phyloP scores from a whole-genome alignment of 257 asterid species.

The Plantago elongata region DNA sequence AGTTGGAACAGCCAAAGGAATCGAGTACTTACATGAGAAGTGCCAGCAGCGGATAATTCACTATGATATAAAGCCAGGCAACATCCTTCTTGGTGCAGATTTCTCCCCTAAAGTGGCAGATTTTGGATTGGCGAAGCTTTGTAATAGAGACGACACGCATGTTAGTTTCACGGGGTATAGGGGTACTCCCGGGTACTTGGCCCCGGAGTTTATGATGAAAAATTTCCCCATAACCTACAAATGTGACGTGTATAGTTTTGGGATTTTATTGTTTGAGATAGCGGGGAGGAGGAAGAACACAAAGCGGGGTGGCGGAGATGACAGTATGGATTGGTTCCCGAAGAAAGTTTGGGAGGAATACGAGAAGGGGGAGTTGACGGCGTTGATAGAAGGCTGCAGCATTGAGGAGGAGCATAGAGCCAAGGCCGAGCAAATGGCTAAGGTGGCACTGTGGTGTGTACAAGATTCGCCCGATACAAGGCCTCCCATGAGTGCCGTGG shows the following conservation, averaged over 20 bases:
- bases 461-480: constrained; percentile 23
- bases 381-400: constrained; percentile 17
- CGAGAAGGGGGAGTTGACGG: constrained; percentile 26
- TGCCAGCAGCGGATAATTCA: constrained; percentile 33
- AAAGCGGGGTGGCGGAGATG: constrained; percentile 5
- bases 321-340: constrained; percentile 37
- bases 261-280: constrained; percentile 34
- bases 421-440: constrained; percentile 19
- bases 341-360: constrained; percentile 32
- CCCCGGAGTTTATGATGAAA: constrained; percentile 34
- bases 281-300: constrained; percentile 35
- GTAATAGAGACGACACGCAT: constrained; percentile 31
- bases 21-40: constrained; percentile 34
- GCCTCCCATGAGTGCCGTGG: constrained; percentile 29
- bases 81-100: constrained; percentile 31
- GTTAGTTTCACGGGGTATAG: constrained; percentile 28
- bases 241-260: constrained; percentile 39
- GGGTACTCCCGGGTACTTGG: constrained; percentile 36
- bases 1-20: constrained; percentile 38
- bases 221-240: constrained; percentile 33
- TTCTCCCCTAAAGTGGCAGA: constrained; percentile 38
- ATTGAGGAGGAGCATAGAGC: constrained; percentile 26
- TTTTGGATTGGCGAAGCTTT: constrained; percentile 36
- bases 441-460: constrained; percentile 30
- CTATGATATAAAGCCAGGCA: constrained; percentile 35